Percentiles rank a stretch among this genome's conserved stretches.
Conservation (phyloP, 1,284 basidiomycete genomes). For the Tilletia horrida region DNA sequence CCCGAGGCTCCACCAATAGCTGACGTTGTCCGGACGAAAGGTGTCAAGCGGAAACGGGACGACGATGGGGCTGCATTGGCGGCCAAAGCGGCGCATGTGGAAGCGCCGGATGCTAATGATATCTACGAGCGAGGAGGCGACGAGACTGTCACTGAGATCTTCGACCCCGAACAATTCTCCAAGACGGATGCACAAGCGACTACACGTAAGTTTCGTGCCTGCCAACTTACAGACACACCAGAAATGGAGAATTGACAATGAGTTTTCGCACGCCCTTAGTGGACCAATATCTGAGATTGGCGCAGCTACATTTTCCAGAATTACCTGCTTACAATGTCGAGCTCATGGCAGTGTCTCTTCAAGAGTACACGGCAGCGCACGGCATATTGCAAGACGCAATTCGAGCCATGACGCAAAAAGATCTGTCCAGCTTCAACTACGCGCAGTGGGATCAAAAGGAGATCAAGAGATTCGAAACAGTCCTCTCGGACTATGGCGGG, state of each 20-base stretch:
- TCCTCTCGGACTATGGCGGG: conserved; percentile 64
- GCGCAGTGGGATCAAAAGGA: conserved; percentile 67
- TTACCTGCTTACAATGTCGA: conserved; percentile 63
- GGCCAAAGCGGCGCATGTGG: no score
- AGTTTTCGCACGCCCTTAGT: background rate
- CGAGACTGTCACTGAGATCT: conserved; percentile 66
- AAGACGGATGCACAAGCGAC: no score
- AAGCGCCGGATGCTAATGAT: background rate
- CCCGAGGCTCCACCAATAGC: background rate
- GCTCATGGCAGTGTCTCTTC: conserved; percentile 83
- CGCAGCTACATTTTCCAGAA: background rate
- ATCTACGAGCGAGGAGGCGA: conserved; percentile 67
- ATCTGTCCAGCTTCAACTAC: conserved; percentile 1
- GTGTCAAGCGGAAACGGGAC: conserved; percentile 15
- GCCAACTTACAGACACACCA: no score
- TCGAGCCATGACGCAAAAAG: conserved; percentile 63
- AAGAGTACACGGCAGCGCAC: conserved; percentile 65
- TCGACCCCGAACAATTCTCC: conserved; percentile 30
- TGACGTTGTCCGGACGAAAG: background rate
- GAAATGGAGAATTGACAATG: background rate
- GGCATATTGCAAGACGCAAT: conserved; percentile 74
- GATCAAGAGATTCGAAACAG: conserved; percentile 70
- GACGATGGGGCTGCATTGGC: background rate
- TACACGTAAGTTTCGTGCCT: no score
- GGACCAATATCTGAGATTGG: conserved; percentile 10